Base-by-base conservation (phyloP, 139 green algal species). In the Microglena sp. region DNA sequence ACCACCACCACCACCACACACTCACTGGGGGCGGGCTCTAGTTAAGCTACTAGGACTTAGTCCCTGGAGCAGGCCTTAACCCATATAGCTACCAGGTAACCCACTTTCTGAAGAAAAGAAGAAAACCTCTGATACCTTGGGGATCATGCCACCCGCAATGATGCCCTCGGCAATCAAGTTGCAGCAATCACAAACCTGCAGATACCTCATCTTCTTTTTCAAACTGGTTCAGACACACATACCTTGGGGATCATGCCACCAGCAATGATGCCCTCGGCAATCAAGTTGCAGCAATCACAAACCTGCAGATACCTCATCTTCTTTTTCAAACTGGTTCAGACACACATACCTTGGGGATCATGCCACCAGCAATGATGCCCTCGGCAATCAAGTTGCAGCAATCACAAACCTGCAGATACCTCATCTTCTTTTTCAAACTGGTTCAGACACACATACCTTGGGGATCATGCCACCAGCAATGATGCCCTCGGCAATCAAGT, bases 181-280 rank as follows among this genome's bases (percentile, higher is more conserved):
- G 28, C 75, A 69, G 64, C 76, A 84, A 3, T 77, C 22, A 1
- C 79, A n/a, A n/a, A n/a, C n/a, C n/a, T n/a, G n/a, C n/a, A n/a
- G n/a, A n/a, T n/a, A n/a, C n/a, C n/a, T n/a, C n/a, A n/a, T n/a
- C n/a, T n/a, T n/a, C n/a, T n/a, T n/a, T n/a, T n/a, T n/a, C n/a
- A n/a, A n/a, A n/a, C n/a, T n/a, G n/a, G n/a, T n/a, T n/a, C n/a
- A n/a, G n/a, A n/a, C 4, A 4, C 55, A 44, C 18, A 24, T 33
- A 77, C 84, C 85, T 98, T 98, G 46, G 92, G 92, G 66, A 97
- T 98, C 92, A 97, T 97, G 56, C 92, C 93, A 6, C 93, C 94
- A 21, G 88, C 88, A 43, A 99, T 96, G 53, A 98, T 75, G 54
- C 88, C 94, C 33, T 97, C 78, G 8, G 82, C 74, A n/a, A 94